phyloP scores from a whole-genome alignment of 257 asterid genomes.

The Nicotiana tabacum region DNA sequence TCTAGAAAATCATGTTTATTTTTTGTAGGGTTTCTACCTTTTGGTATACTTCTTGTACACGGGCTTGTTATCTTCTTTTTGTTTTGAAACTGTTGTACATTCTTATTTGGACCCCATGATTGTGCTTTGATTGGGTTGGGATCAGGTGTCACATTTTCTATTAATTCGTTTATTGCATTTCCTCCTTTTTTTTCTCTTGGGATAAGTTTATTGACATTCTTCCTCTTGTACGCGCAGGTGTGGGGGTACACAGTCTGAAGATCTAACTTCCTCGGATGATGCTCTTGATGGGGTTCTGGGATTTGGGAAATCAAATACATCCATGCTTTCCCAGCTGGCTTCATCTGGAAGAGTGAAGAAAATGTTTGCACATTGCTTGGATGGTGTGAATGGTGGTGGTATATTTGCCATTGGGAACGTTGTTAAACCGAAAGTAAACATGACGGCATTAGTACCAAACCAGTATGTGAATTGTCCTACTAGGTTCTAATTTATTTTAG shows the following conservation, averaged over 20 bases:
- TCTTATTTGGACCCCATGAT: not conserved
- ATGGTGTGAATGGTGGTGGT: constrained; percentile 97
- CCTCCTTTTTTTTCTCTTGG: not conserved
- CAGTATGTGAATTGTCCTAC: constrained; percentile 55
- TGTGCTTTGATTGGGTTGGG: not conserved
- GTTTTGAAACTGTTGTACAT: not conserved
- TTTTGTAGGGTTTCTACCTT: too few relatives aligned
- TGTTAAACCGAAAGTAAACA: constrained; percentile 93
- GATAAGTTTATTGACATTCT: not conserved
- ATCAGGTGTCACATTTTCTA: not conserved
- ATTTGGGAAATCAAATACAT: constrained; percentile 90
- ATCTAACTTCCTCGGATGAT: constrained; percentile 73
- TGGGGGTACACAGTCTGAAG: constrained; percentile 85
- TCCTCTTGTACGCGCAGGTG: constrained; percentile 53
- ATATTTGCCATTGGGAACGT: constrained; percentile 99
- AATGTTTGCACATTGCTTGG: constrained; percentile 99
- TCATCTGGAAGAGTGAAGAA: constrained; percentile 82
- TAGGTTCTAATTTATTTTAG: constrained; percentile 12
- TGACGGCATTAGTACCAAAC: constrained; percentile 73
- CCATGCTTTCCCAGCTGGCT: constrained; percentile 96
- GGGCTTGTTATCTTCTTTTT: too few relatives aligned
- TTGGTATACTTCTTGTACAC: too few relatives aligned
- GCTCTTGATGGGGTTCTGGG: constrained; percentile 98
- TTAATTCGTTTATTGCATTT: not conserved
- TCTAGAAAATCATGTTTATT: too few relatives aligned